Base-by-base conservation (phyloP, 164 flowering plant genomes). In the Magnolia officinalis region DNA sequence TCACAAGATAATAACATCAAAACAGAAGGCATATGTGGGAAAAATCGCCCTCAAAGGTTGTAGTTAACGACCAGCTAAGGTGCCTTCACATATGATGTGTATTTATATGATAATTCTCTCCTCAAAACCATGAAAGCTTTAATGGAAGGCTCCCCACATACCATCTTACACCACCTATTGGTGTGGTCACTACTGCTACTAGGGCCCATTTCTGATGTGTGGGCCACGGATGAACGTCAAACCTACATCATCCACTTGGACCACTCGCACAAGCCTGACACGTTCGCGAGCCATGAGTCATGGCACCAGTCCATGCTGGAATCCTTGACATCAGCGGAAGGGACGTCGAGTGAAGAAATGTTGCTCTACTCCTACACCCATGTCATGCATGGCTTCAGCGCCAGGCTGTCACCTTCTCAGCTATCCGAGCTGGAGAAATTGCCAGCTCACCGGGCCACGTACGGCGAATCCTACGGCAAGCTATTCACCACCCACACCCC, bases 351-450 rank as follows among this genome's bases (percentile, higher is more conserved):
- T 21, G 52, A 23, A 29, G 84, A 76, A 5, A 74, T 6, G 21
- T 66, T 80, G 24, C 61, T 80, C 37, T 80, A 80, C 75, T 63
- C 80, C 20, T 82, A 82, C 31, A 79, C 31, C 71, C 82, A 81
- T 68, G 82, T 78, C 45, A 79, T 84, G 79, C 81, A 83, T 59
- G 83, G 83, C 24, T 81, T 79, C 19, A 84, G 80, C 20, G 80
- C 78, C 26, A 63, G 64, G 24, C 79, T 81, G 23, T 31, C 82
- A 9, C 66, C 71, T 16, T 70, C 80, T 49, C 74, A 82, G 70
- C 69, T 84, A 31, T 26, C 72, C 2, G 61, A 78, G 73, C 61
- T 84, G 8, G 68, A 78, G 71, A 82, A 71, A 14, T 52, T 72
- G 26, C 81, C 79, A n/a, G 84, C 77, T 63, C 78, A 77, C 63